Conservation (phyloP, 345 rosid species). For the Eucalyptus cloeziana region DNA sequence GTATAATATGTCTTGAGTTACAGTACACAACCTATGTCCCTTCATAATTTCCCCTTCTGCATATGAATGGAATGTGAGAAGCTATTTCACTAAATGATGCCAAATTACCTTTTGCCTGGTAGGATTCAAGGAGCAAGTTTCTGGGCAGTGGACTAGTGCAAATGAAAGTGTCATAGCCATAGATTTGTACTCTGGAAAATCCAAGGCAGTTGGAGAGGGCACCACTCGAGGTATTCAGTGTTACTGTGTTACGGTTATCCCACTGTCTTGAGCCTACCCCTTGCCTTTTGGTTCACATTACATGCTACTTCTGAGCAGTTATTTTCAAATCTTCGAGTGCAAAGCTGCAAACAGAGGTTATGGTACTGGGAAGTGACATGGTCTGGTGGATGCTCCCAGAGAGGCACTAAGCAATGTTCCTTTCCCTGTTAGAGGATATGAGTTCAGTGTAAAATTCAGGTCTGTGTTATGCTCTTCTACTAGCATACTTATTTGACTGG, state of each 20-base stretch:
- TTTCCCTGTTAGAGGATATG: slow-evolving; percentile 60
- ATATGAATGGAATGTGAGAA: background rate
- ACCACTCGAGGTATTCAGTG: slow-evolving; percentile 43
- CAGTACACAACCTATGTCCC: background rate
- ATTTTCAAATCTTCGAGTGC: slow-evolving; percentile 39
- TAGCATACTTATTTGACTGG: background rate
- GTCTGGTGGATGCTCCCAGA: slow-evolving; percentile 57
- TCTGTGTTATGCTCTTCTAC: slow-evolving; percentile 4
- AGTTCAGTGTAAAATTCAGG: slow-evolving; percentile 71
- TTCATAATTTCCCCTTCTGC: background rate
- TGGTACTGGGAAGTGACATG: slow-evolving; percentile 43
- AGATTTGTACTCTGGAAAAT: slow-evolving; percentile 51
- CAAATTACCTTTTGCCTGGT: background rate
- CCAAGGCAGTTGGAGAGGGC: slow-evolving; percentile 62
- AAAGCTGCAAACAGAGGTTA: slow-evolving; percentile 55
- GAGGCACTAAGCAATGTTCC: slow-evolving; percentile 72
- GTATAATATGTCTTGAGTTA: background rate
- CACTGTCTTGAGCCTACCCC: background rate
- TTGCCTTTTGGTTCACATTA: background rate
- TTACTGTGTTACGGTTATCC: background rate
- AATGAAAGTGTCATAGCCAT: slow-evolving; percentile 49
- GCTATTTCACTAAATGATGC: background rate
- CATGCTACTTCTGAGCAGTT: slow-evolving; percentile 27
- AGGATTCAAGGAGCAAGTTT: slow-evolving; percentile 43
- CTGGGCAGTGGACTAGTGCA: slow-evolving; percentile 63